phyloP scores from a whole-genome alignment of 768 basidiomycete genomes.

The Mycena leptocephala region DNA sequence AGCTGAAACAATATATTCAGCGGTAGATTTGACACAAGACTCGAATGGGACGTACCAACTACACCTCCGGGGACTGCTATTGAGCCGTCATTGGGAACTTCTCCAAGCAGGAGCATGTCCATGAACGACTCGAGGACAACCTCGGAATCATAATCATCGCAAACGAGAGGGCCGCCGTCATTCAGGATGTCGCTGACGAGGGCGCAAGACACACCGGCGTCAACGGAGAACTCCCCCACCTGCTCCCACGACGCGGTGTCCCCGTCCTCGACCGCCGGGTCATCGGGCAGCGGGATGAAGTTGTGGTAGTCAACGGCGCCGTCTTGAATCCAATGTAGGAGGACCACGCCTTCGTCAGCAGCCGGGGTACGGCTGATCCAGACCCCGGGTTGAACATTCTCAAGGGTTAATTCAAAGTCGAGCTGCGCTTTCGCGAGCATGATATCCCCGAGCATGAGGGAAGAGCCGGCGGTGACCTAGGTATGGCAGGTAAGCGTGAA shows the following conservation, averaged over 20 bases:
- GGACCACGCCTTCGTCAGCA: not conserved
- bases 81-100: not conserved
- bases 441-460: not conserved
- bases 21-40: not conserved
- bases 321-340: not conserved
- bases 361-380: not conserved
- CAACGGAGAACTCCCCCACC: not conserved
- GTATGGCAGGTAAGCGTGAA: not conserved
- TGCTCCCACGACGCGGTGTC: not conserved
- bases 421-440: not conserved
- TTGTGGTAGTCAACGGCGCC: not conserved
- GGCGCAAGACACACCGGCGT: not conserved
- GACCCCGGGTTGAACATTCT: not conserved
- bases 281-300: not conserved
- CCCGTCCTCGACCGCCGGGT: not conserved
- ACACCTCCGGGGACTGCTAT: not conserved
- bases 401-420: not conserved
- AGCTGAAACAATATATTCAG: not conserved
- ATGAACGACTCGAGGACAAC: not conserved
- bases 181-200: not conserved
- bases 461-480: not conserved
- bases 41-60: not conserved
- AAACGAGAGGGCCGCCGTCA: not conserved
- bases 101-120: not conserved
- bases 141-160: not conserved